Conservation (phyloP, 2,329 filamentous ascomycete genomes). For the Aureobasidium leucospermi region DNA sequence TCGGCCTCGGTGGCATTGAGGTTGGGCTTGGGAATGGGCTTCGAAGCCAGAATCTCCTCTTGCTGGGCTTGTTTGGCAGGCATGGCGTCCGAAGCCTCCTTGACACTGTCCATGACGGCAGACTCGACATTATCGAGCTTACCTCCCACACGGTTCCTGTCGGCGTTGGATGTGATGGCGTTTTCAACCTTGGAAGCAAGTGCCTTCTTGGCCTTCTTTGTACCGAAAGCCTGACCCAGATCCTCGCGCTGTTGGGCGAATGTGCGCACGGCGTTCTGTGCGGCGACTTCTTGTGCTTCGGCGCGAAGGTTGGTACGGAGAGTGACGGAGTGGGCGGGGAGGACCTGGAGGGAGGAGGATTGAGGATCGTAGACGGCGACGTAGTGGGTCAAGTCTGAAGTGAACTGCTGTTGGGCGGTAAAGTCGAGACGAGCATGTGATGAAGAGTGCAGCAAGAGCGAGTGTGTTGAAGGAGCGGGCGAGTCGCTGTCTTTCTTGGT, state of each 20-base stretch:
- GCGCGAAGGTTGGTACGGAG: slow-evolving; percentile 45
- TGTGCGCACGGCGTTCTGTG: slow-evolving; percentile 23
- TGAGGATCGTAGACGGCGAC: slow-evolving; percentile 53
- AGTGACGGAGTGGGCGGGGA: slow-evolving; percentile 47
- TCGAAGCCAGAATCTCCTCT: slow-evolving; percentile 56
- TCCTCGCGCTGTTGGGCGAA: slow-evolving; percentile 57
- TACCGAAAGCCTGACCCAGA: slow-evolving; percentile 73
- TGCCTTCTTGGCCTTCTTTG: slow-evolving; percentile 76
- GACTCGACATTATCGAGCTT: slow-evolving; percentile 50
- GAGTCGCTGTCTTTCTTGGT: slow-evolving; percentile 20
- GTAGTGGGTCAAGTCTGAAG: slow-evolving; percentile 46
- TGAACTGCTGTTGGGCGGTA: slow-evolving; percentile 32
- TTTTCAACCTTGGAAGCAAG: slow-evolving; percentile 63
- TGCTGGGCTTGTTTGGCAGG: slow-evolving; percentile 59
- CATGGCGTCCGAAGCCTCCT: slow-evolving; percentile 56
- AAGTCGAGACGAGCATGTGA: slow-evolving; percentile 55
- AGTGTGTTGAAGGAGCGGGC: slow-evolving; percentile 34
- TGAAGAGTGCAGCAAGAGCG: slow-evolving; percentile 54
- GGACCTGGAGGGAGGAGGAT: slow-evolving; percentile 46
- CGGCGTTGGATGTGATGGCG: slow-evolving; percentile 47
- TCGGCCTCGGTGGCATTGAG: slow-evolving; percentile 57
- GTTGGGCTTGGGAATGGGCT: slow-evolving; percentile 67
- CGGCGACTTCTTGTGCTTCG: slow-evolving; percentile 33
- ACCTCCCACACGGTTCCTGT: slow-evolving; percentile 34
- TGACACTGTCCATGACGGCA: slow-evolving; percentile 58